Base-by-base conservation (phyloP, 805 yeast species). In the Nakazawaea populi region DNA sequence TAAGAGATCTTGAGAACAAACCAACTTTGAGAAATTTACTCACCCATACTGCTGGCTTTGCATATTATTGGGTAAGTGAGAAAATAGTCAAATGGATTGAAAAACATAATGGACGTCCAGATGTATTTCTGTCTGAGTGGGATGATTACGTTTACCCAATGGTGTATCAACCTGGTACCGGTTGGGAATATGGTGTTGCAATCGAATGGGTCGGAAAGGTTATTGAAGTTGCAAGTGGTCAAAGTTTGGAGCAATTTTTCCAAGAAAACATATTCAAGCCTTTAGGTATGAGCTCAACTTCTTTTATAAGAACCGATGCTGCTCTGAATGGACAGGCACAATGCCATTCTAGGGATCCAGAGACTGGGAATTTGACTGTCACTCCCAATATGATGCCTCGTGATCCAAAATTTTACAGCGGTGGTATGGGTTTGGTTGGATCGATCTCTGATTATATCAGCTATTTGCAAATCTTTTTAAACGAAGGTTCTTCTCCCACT, bases 351-450 rank as follows among this genome's bases (percentile, higher is more conserved):
- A 56, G 68, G 35, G 54, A 55, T 14, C 28, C 36, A 1, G 52
- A 58, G 34, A 43, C 46, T n/a, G 48, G 61, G 49, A 38, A 58
- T 10, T 43, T 61, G 44, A 35, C 49, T 49, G n/a, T 42, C 10
- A 2, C 53, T 43, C 10, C 49, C 53, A 59, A 55, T 14, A 46
- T 47, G 35, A 55, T 52, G 27, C 63, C 59, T 11, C 45, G 47
- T 12, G 52, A 54, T 14, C 63, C 68, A 39, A 48, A 44, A 29
- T 47, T 64, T 37, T 64, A 66, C 47, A 60, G 69, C 54, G 79
- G 76, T 8, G 79, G 79, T 31, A 75, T 70, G 6, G 79, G 79
- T 5, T 54, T 68, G 42, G 72, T 65, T 46, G 67, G 73, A 1
- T 70, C 68, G 7, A 71, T 69, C 4, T 59, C 58, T 8, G 78